phyloP scores from a whole-genome alignment of 495 filamentous ascomycete genomes.

The Penicillium herquei region DNA sequence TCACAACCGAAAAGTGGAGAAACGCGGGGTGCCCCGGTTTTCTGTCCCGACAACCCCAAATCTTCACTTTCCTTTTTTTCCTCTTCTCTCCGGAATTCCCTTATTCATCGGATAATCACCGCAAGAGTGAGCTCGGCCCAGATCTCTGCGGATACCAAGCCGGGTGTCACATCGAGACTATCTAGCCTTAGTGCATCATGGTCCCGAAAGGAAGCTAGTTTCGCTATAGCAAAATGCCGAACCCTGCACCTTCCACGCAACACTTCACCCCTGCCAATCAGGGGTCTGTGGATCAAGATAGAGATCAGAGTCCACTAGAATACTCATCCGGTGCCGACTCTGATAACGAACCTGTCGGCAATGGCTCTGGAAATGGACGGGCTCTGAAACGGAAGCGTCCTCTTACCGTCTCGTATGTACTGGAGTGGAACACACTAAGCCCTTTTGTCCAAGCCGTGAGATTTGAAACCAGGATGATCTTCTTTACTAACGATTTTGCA shows the following conservation, averaged over 20 bases:
- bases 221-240: constrained; percentile 46
- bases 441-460: neutral
- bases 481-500: constrained; percentile 19
- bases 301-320: constrained; percentile 38
- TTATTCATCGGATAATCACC: constrained; percentile 20
- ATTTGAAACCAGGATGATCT: neutral
- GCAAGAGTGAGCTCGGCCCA: constrained; percentile 8
- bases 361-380: constrained; percentile 30
- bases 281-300: constrained; percentile 21
- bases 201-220: constrained; percentile 26
- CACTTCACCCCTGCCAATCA: constrained; percentile 28
- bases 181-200: constrained; percentile 15
- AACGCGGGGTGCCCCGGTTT: constrained; percentile 10
- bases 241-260: constrained; percentile 25
- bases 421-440: neutral
- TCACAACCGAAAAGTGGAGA: constrained; percentile 6
- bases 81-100: constrained; percentile 2
- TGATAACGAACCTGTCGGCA: constrained; percentile 32
- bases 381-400: constrained; percentile 45
- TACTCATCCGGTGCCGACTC: constrained; percentile 40
- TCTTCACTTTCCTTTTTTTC: neutral
- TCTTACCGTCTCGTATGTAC: constrained; percentile 46
- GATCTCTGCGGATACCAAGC: constrained; percentile 6
- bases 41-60: neutral
- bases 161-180: constrained; percentile 7